Evolutionary conservation across 305 asterid species (phyloP), one percentile per base, ranked within the genome.

Genomic region (Nicotiana rustica): DNA sequence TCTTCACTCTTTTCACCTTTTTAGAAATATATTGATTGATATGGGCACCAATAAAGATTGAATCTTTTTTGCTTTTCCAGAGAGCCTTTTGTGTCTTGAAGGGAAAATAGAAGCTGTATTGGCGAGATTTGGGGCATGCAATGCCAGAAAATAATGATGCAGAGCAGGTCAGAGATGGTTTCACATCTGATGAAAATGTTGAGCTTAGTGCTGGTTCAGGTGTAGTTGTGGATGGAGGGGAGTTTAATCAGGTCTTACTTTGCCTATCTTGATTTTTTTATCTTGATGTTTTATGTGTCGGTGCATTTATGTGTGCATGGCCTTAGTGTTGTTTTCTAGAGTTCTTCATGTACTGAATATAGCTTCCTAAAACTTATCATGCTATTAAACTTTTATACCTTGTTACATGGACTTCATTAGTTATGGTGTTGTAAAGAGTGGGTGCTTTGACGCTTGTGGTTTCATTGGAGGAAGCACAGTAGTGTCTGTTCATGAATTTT

Each of bases 131-230:
- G 66, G 67, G 82, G 88, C 82, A 85, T 62, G 88, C 88, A 85
- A 93, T 92, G 97, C 88, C 89, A 21, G 91, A 91, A 84, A 87
- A 82, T 82, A 82, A 86, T 47, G 88, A 64, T 47, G 59, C 67
- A 12, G 80, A 78, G 33, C 64, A 79, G 62, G 67, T 79, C 56
- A 71, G 68, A 75, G 90, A 89, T 79, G 90, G 85, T 68, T 86
- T 89, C 84, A 67, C 85, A 78, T 91, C 92, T 87, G 89, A 52
- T 84, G 89, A 84, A 83, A 88, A 82, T 83, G 91, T 19, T 83
- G 89, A 55, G 5, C 36, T 33, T 33, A 33, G 36, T 33, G 36
- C 36, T 33, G 36, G 5, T 61, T 81, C 82, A 55, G 89, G 85
- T 89, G 90, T 82, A 84, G 77, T 82, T 78, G 84, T 77, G 61